A percentile compares a stretch with the other conserved stretches of the same genome.
These are phyloP conservation scores for Camptophora hylomeconis DNA, from an alignment of 2,329 filamentous ascomycete species.

Conservation along the genomic window DNA sequence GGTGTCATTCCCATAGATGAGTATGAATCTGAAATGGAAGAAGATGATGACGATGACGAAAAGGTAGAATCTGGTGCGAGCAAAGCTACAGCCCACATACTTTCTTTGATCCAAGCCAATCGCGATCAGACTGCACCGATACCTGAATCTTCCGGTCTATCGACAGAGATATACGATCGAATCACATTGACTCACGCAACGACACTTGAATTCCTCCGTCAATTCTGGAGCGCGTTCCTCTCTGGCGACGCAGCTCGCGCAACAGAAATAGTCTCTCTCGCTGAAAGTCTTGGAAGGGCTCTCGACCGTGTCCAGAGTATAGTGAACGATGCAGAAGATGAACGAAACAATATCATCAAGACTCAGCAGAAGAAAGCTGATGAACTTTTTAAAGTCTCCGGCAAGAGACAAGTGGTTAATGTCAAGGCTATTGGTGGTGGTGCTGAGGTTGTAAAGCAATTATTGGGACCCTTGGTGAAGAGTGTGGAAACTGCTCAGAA, in stretches of 20 bases:
- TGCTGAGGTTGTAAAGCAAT: slow-evolving; percentile 56
- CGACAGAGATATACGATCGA: slow-evolving; percentile 43
- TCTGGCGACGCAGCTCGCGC: slow-evolving; percentile 76
- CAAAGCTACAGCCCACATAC: slow-evolving; percentile 45
- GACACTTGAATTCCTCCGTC: slow-evolving; percentile 87
- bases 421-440: slow-evolving; percentile 60
- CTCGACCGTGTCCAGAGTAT: slow-evolving; percentile 68
- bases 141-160: slow-evolving; percentile 33
- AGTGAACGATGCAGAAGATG: slow-evolving; percentile 63
- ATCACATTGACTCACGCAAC: slow-evolving; percentile 76
- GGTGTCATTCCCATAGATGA: slow-evolving; percentile 12
- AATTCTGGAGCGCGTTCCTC: slow-evolving; percentile 88
- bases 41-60: slow-evolving; percentile 28
- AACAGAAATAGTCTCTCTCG: slow-evolving; percentile 65
- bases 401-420: slow-evolving; percentile 60
- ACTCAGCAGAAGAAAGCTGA: slow-evolving; percentile 57
- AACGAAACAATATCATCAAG: slow-evolving; percentile 54
- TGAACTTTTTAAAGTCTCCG: slow-evolving; percentile 57
- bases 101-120: slow-evolving; percentile 44
- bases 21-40: slow-evolving; percentile 12
- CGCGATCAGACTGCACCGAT: slow-evolving; percentile 29
- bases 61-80: slow-evolving; percentile 55
- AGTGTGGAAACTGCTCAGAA: slow-evolving; percentile 57
- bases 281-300: slow-evolving; percentile 68
- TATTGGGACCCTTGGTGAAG: slow-evolving; percentile 61